Percentiles rank a stretch among this genome's conserved stretches.
Conservation (phyloP, 805 yeast species). For the Cyberlindnera mississippiensis region DNA sequence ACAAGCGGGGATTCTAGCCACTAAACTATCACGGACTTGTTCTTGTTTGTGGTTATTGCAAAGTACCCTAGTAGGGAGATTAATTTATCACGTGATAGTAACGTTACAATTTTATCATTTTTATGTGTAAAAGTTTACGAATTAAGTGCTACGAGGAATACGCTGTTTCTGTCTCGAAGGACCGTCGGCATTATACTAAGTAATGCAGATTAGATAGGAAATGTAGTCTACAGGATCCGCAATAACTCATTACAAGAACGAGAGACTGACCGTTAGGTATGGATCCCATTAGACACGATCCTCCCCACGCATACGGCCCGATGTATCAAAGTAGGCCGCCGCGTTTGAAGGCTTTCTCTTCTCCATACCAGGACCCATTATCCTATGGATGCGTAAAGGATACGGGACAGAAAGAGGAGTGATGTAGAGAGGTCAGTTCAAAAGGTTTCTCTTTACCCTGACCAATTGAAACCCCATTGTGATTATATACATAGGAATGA, state of each 20-base stretch:
- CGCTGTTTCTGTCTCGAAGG: too few relatives aligned
- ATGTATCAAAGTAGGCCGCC: constrained; percentile 14
- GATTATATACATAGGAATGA: neutral
- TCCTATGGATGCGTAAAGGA: constrained; percentile 43
- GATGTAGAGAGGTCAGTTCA: neutral
- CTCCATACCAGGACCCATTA: constrained; percentile 62
- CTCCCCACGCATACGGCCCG: constrained; percentile 29
- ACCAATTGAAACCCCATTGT: too few relatives aligned
- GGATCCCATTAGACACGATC: constrained; percentile 41
- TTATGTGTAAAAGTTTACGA: too few relatives aligned
- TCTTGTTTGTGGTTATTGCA: neutral
- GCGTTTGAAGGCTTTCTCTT: constrained; percentile 45
- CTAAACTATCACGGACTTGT: constrained; percentile 27
- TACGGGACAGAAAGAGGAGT: constrained; percentile 66
- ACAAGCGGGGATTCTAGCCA: constrained; percentile 29
- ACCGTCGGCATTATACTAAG: too few relatives aligned
- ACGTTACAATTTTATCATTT: too few relatives aligned
- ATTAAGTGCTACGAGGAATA: neutral
- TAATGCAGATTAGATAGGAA: neutral
- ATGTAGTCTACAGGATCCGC: constrained; percentile 9
- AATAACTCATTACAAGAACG: neutral
- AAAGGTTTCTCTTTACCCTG: too few relatives aligned
- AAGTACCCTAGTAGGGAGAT: too few relatives aligned
- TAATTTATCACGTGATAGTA: too few relatives aligned
- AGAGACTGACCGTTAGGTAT: constrained; percentile 5